These are phyloP conservation scores for Fraxinus dipetala DNA, from an alignment of 305 asterid species.

Conservation along the genomic window DNA sequence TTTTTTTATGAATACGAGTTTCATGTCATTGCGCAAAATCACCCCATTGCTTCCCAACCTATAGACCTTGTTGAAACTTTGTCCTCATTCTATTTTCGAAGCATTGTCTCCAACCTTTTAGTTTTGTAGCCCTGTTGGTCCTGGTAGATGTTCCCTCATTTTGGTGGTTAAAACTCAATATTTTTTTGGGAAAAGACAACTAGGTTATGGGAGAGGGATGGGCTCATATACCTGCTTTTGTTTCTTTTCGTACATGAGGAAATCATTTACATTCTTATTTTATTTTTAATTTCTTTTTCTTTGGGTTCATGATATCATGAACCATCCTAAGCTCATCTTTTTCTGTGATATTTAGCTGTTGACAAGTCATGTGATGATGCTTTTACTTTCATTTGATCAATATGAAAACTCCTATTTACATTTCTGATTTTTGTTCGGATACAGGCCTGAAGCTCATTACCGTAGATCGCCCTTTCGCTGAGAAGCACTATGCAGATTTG, in stretches of 20 bases:
- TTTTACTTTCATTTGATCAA: not conserved
- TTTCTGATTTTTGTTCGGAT: not conserved
- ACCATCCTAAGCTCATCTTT: not conserved
- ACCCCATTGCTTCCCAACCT: not conserved
- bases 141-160: not conserved
- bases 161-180: not conserved
- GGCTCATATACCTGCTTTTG: not conserved
- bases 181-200: not conserved
- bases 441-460: slow-evolving; percentile 66
- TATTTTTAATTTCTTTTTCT: not conserved
- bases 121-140: not conserved
- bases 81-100: not conserved
- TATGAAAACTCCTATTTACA: not conserved
- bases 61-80: not conserved
- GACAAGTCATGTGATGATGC: not conserved
- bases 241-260: not conserved
- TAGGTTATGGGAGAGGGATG: not conserved
- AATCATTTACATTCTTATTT: not conserved
- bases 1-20: not conserved
- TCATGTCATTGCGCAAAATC: not conserved
- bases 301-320: not conserved
- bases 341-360: not conserved
- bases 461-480: slow-evolving; percentile 75
- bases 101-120: not conserved
- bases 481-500: slow-evolving; percentile 78